phyloP scores from a whole-genome alignment of 169 alveolate species.

The Cyclospora cayetanensis region DNA sequence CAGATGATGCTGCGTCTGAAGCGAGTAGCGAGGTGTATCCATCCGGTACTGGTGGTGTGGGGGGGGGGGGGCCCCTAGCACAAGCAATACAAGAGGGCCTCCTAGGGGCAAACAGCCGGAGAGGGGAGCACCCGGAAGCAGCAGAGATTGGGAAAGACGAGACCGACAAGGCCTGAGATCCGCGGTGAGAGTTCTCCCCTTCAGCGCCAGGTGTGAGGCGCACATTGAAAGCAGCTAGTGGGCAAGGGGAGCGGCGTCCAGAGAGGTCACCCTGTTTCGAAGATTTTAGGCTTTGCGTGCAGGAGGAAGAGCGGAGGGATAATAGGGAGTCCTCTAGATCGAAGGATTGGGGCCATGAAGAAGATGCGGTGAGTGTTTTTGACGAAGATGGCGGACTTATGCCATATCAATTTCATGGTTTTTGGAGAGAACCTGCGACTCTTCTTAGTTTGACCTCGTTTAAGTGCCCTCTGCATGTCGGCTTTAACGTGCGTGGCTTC shows the following conservation, averaged over 20 bases:
- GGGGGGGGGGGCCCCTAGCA: conserved; percentile 11
- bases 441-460: too few relatives aligned
- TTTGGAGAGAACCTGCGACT: too few relatives aligned
- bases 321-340: conserved; percentile 37
- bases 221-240: too few relatives aligned
- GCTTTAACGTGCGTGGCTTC: too few relatives aligned
- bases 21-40: conserved; percentile 44
- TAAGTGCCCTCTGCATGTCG: too few relatives aligned
- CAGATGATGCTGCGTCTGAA: conserved; percentile 57
- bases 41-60: conserved; percentile 10
- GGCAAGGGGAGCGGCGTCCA: too few relatives aligned
- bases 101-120: conserved; percentile 54
- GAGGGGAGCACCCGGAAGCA: conserved; percentile 27
- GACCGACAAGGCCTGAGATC: conserved; percentile 36
- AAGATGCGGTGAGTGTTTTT: conserved; percentile 39
- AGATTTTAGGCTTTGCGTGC: conserved; percentile 3
- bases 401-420: too few relatives aligned
- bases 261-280: not conserved
- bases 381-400: too few relatives aligned
- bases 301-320: conserved; percentile 59
- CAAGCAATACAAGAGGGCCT: conserved; percentile 33
- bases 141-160: conserved; percentile 54
- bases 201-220: too few relatives aligned
- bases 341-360: conserved; percentile 61
- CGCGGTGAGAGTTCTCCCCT: too few relatives aligned